These are phyloP conservation scores for Aspergillus sp. DNA, from an alignment of 2,329 filamentous ascomycete genomes.

Conservation along the genomic window DNA sequence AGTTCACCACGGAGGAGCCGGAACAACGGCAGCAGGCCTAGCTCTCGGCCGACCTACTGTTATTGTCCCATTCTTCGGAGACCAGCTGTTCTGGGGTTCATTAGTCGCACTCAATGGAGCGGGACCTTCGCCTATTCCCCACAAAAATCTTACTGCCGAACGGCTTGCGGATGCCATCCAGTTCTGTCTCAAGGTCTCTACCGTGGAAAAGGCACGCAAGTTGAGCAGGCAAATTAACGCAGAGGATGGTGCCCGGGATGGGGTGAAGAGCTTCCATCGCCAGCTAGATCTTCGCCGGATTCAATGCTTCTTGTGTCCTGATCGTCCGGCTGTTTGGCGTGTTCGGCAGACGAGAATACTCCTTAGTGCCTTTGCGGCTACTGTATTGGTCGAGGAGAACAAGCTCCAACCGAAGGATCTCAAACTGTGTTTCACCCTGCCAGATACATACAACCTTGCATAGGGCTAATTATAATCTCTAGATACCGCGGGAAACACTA, in stretches of 20 bases:
- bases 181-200: conserved; percentile 56
- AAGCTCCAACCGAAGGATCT: conserved; percentile 64
- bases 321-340: conserved; percentile 66
- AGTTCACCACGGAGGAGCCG: conserved; percentile 79
- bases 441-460: too few species aligned
- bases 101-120: conserved; percentile 68
- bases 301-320: conserved; percentile 64
- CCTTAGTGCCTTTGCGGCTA: conserved; percentile 66
- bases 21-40: conserved; percentile 78
- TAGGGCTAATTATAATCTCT: too few species aligned
- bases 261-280: conserved; percentile 63
- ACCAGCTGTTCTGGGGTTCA: conserved; percentile 76
- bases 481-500: too few species aligned
- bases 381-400: conserved; percentile 59
- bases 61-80: conserved; percentile 79
- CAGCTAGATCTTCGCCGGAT: conserved; percentile 60
- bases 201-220: conserved; percentile 49
- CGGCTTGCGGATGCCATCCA: conserved; percentile 61
- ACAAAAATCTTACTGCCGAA: conserved; percentile 60
- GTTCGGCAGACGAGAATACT: conserved; percentile 61
- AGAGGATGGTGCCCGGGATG: conserved; percentile 58
- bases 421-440: too few species aligned
- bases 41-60: conserved; percentile 71
- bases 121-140: conserved; percentile 64
- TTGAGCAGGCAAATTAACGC: conserved; percentile 60